Evolutionary conservation across 805 yeast species (phyloP).

Genomic region (Hyphopichia homilentoma): DNA sequence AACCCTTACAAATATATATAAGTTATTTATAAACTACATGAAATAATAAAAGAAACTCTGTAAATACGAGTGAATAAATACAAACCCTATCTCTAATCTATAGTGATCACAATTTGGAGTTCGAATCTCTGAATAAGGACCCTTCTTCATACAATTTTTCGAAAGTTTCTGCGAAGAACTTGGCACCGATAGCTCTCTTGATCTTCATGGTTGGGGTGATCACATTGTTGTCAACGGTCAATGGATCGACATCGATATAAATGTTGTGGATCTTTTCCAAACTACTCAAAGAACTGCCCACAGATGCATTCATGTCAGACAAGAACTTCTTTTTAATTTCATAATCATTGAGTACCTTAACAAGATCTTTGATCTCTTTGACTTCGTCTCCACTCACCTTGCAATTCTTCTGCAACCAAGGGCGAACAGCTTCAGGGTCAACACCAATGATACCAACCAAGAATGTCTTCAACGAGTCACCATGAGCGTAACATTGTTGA

Average conservation of each 20-base stretch:
- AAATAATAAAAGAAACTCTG: slow-evolving; percentile 1
- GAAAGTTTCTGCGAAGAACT: slow-evolving; percentile 22
- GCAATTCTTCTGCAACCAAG: slow-evolving; percentile 13
- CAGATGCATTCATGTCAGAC: slow-evolving; percentile 18
- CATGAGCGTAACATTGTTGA: slow-evolving; percentile 58
- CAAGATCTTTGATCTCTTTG: slow-evolving; percentile 12
- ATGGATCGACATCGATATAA: slow-evolving; percentile 35
- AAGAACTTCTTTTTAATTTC: slow-evolving; percentile 20
- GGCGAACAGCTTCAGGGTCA: slow-evolving; percentile 15
- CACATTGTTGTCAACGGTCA: slow-evolving; percentile 33
- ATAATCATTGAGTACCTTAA: slow-evolving; percentile 18
- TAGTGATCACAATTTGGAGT: slow-evolving; percentile 21
- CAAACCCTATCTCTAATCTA: slow-evolving; percentile 1
- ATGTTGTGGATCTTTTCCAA: slow-evolving; percentile 38
- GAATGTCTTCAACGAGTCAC: slow-evolving; percentile 54
- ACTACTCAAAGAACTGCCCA: slow-evolving; percentile 23
- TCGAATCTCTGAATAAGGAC: slow-evolving; percentile 15
- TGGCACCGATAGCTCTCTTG: slow-evolving; percentile 35
- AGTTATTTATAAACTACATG: slow-evolving; percentile 1
- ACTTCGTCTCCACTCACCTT: slow-evolving; percentile 6
- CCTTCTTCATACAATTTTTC: slow-evolving; percentile 35
- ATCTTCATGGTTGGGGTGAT: slow-evolving; percentile 43
- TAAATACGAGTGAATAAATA: too few species aligned
- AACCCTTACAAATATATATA: slow-evolving; percentile 91
- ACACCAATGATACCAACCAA: slow-evolving; percentile 60